Percentiles rank a stretch among this genome's conserved stretches.
Conservation (phyloP, 2,329 filamentous ascomycete genomes). For the Trichoderma cornu-damae region DNA sequence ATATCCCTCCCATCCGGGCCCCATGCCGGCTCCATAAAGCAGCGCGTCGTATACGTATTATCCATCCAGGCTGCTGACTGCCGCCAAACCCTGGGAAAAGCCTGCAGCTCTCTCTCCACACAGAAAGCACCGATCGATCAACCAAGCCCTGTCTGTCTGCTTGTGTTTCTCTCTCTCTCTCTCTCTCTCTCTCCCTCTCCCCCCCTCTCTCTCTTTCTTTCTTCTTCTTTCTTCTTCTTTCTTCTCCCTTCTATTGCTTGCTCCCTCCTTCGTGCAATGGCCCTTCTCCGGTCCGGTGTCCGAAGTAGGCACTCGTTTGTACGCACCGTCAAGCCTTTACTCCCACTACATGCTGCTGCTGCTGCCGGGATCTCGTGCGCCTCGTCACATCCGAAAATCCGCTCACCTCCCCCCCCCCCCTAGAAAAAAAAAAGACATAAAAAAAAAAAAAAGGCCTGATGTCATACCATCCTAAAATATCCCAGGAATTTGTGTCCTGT, state of each 20-base stretch:
- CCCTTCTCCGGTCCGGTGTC: too few species aligned
- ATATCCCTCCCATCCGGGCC: neutral
- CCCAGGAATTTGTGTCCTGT: too few species aligned
- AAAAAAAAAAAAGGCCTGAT: neutral
- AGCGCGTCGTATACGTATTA: neutral
- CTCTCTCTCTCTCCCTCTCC: neutral
- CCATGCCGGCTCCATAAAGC: neutral
- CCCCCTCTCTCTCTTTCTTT: too few species aligned
- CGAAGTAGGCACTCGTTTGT: too few species aligned
- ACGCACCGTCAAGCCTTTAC: neutral
- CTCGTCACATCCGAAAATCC: neutral
- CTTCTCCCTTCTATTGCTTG: too few species aligned
- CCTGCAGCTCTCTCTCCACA: neutral
- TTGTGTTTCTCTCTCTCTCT: neutral
- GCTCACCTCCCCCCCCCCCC: neutral
- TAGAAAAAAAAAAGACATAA: too few species aligned
- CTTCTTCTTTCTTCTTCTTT: too few species aligned
- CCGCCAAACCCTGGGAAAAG: neutral
- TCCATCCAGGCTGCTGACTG: constrained; percentile 7
- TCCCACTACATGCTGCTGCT: neutral
- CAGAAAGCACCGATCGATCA: neutral
- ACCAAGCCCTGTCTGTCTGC: neutral
- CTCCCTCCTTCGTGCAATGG: too few species aligned
- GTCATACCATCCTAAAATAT: neutral
- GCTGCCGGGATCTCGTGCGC: neutral